Evolutionary conservation across 2,329 filamentous ascomycete genomes (phyloP).

Genomic region (Drechslerella dactyloides): DNA sequence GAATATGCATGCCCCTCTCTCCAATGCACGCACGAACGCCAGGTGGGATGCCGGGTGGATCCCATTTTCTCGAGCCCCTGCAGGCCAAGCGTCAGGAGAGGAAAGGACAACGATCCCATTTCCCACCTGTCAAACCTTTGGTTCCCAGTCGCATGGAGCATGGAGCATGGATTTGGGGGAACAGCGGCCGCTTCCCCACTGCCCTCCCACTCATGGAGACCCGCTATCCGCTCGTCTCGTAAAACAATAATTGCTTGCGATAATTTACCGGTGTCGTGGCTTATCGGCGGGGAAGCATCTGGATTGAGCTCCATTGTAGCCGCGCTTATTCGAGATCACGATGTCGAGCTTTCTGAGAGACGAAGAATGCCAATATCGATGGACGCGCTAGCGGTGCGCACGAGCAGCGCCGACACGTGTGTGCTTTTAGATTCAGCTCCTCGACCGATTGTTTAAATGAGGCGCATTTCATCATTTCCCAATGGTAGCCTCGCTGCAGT

Average conservation of each 20-base stretch:
- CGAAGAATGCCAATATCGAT: no score
- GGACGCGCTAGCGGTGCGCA: background rate
- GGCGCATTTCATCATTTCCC: conserved; percentile 26
- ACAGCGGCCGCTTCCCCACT: conserved; percentile 47
- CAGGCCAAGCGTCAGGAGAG: conserved; percentile 50
- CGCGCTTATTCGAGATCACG: background rate
- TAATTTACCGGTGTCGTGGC: conserved; percentile 35
- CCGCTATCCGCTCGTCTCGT: conserved; percentile 25
- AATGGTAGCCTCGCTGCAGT: conserved; percentile 16
- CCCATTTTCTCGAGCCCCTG: conserved; percentile 16
- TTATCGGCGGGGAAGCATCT: conserved; percentile 20
- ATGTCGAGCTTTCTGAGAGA: background rate
- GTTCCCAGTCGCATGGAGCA: conserved; percentile 38
- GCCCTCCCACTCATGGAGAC: conserved; percentile 4
- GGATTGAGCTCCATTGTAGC: background rate
- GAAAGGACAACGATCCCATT: conserved; percentile 45
- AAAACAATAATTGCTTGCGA: conserved; percentile 36
- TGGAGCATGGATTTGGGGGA: conserved; percentile 9
- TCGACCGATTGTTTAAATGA: background rate
- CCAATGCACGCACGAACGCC: conserved; percentile 30
- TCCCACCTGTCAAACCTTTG: conserved; percentile 47
- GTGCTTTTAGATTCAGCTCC: background rate
- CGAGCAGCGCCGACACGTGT: background rate
- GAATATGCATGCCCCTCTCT: conserved; percentile 13
- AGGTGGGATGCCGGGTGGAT: conserved; percentile 19